A percentile compares a stretch with the other conserved stretches of the same genome.
Evolutionary conservation across 768 basidiomycete species (phyloP).

Genomic region (Pisolithus orientalis): DNA sequence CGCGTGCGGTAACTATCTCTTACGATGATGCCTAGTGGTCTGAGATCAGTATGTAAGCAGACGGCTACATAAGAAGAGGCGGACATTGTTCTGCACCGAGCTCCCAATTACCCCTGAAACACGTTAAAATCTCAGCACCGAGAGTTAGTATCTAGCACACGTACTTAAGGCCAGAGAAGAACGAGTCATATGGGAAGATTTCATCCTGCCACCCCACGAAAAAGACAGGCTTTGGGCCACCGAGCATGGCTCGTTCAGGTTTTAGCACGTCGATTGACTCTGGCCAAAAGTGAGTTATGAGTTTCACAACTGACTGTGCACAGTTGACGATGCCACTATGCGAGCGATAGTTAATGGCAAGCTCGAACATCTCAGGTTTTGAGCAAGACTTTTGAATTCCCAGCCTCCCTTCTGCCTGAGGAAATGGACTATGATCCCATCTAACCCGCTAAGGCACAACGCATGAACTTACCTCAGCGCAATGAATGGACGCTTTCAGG

Average conservation of each 20-base stretch:
- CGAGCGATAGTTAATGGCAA: slow-evolving; percentile 57
- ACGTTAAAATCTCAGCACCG: slow-evolving; percentile 5
- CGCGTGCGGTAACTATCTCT: slow-evolving; percentile 47
- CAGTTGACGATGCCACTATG: slow-evolving; percentile 63
- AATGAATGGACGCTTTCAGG: slow-evolving; percentile 53
- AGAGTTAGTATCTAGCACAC: background rate
- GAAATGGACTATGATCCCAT: background rate
- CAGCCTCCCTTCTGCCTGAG: slow-evolving; percentile 8
- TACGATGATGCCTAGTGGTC: slow-evolving; percentile 55
- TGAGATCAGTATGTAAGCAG: background rate
- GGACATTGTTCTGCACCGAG: slow-evolving; percentile 64
- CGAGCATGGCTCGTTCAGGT: slow-evolving; percentile 48
- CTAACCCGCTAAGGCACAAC: background rate
- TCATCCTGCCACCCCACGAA: slow-evolving; percentile 42
- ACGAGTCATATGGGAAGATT: slow-evolving; percentile 44
- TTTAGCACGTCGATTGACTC: slow-evolving; percentile 54
- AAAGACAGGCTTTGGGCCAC: slow-evolving; percentile 53
- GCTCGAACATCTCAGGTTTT: slow-evolving; percentile 38
- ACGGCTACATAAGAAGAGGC: background rate
- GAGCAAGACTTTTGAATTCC: background rate
- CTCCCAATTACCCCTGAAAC: slow-evolving; percentile 42
- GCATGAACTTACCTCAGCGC: slow-evolving; percentile 41
- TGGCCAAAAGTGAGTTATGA: slow-evolving; percentile 48
- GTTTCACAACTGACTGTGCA: slow-evolving; percentile 36
- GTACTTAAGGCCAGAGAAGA: slow-evolving; percentile 47